These are phyloP conservation scores for Sanghuangporus sanghuang DNA, from an alignment of 1,284 basidiomycete species.

Conservation along the genomic window DNA sequence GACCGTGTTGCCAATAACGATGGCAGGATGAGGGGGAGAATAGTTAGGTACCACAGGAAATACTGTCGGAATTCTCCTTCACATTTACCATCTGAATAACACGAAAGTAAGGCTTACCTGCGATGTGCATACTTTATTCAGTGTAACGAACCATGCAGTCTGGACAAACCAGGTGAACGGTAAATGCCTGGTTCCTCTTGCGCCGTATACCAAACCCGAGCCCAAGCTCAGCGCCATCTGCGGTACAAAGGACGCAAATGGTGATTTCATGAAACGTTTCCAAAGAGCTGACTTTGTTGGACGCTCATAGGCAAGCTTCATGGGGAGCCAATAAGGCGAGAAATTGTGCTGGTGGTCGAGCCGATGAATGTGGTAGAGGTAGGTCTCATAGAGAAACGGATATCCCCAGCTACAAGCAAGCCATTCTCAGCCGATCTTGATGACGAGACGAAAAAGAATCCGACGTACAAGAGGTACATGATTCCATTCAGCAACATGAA, in stretches of 20 bases:
- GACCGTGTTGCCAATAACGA: conserved; percentile 47
- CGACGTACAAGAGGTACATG: conserved; percentile 74
- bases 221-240: conserved; percentile 67
- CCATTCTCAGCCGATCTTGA: background rate
- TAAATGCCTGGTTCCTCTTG: conserved; percentile 41
- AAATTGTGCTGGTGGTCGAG: conserved; percentile 98
- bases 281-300: conserved; percentile 31
- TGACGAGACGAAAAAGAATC: conserved; percentile 5
- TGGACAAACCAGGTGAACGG: conserved; percentile 89
- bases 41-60: conserved; percentile 95
- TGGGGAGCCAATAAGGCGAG: conserved; percentile 94
- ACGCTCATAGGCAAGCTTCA: conserved; percentile 56
- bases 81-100: background rate
- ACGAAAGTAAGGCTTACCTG: conserved; percentile 53
- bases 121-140: conserved; percentile 98
- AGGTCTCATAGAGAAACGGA: conserved; percentile 89
- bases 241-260: conserved; percentile 67
- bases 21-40: conserved; percentile 81
- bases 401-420: conserved; percentile 76
- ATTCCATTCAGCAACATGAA: conserved; percentile 61
- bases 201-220: conserved; percentile 61
- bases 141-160: conserved; percentile 85
- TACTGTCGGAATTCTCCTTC: conserved; percentile 55
- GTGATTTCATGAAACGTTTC: conserved; percentile 48
- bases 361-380: conserved; percentile 88